phyloP scores from a whole-genome alignment of 2,329 filamentous ascomycete genomes.

The Fusarium gaditjirri region DNA sequence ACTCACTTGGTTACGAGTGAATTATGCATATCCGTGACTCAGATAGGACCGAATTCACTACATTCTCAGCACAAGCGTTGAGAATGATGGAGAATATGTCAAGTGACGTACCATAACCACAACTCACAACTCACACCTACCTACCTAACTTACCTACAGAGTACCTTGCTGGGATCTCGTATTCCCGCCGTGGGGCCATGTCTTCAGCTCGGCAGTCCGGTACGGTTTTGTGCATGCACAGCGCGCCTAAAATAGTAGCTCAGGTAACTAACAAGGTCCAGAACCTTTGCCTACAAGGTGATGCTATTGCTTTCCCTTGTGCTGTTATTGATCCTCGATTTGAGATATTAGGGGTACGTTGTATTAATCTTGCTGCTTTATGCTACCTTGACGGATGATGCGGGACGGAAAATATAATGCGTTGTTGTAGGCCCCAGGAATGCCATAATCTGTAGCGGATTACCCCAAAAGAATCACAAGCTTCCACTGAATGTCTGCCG shows the following conservation, averaged over 20 bases:
- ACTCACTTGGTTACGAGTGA: neutral
- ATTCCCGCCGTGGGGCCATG: slow-evolving; percentile 30
- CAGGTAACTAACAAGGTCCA: neutral
- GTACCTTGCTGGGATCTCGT: slow-evolving; percentile 23
- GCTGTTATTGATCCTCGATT: neutral
- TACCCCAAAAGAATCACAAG: slow-evolving; percentile 3
- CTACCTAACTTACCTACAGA: neutral
- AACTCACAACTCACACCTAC: neutral
- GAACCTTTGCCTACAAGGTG: slow-evolving; percentile 1
- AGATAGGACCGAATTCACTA: slow-evolving; percentile 27
- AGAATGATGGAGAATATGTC: slow-evolving; percentile 24
- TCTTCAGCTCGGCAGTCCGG: slow-evolving; percentile 23
- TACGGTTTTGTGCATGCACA: slow-evolving; percentile 18
- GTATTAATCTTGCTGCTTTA: neutral
- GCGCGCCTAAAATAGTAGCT: slow-evolving; percentile 22
- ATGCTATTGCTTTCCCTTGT: neutral
- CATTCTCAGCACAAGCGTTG: slow-evolving; percentile 29
- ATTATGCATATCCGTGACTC: slow-evolving; percentile 1
- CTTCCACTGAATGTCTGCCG: slow-evolving; percentile 21
- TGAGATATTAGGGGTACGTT: slow-evolving; percentile 23
- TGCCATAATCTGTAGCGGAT: slow-evolving; percentile 10
- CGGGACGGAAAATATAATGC: neutral
- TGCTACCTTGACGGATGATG: slow-evolving; percentile 16
- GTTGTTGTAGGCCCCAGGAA: slow-evolving; percentile 4
- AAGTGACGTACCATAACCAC: slow-evolving; percentile 42